Base-by-base conservation (phyloP, 257 asterid species). In the Eustoma russellianum region DNA sequence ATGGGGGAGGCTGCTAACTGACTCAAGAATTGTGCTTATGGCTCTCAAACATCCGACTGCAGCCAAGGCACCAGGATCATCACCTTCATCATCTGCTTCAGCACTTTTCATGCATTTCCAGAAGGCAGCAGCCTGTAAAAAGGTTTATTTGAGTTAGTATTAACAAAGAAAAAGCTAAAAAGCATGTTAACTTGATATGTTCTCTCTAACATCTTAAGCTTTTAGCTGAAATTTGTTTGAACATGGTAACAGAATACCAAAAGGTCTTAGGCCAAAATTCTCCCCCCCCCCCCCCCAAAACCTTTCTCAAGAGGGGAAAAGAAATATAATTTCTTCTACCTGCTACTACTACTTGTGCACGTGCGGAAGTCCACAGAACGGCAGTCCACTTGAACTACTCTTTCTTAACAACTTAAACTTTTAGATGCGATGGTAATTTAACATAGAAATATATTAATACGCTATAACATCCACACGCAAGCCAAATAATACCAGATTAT, bases 21-120 rank as follows among this genome's bases (percentile, higher is more conserved):
- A 92, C 79, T 92, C 99, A 30, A 92, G 99, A 59, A 88, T 88
- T 55, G 99, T 92, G 79, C 99, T 85, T 65, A 92, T 85, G 73
- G 99, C 99, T 57, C 99, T 88, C 79, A 92, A 79, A 73, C 99
- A 92, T 53, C 99, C 99, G 72, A 92, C 99, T 33, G 99, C 99
- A 46, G 99, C 99, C 77, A 92, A 77, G 34, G 99, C 95, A 63
- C 99, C 99, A 59, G 97, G 82, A 67, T 92, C 99, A 68, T 92
- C 99, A 16, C 83, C 95, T 66, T 92, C 99, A 55, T 88, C 97
- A 46, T 88, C 95, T 30, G 88, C 94, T 74, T 88, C 99, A 30
- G 97, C 78, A 48, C 83, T 64, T 72, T 86, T 83, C 77, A 88
- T 82, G 77, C 99, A 92, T 78, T 85, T 92, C 99, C 97, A 92